These are phyloP conservation scores for Starmerella ratchasimensis DNA, from an alignment of 805 yeast species.

Conservation along the genomic window DNA sequence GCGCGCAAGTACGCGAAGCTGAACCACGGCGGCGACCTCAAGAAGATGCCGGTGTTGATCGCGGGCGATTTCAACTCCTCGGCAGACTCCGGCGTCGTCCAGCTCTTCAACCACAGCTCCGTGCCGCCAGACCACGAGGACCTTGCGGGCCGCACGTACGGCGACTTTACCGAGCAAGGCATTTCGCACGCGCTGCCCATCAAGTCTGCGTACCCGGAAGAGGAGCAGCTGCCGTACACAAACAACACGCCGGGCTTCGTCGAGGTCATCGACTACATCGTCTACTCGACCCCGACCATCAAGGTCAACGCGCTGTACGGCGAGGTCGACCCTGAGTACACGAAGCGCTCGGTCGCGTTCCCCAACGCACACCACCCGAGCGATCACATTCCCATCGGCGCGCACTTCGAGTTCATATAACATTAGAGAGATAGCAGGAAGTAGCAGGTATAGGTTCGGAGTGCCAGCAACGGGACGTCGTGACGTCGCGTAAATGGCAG, in stretches of 20 bases:
- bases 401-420: constrained; percentile 52
- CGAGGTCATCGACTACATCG: constrained; percentile 85
- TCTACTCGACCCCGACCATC: constrained; percentile 77
- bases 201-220: constrained; percentile 68
- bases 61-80: constrained; percentile 96
- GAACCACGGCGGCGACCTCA: constrained; percentile 31
- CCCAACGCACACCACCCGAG: constrained; percentile 91
- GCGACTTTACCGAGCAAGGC: constrained; percentile 79
- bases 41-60: constrained; percentile 59
- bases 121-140: constrained; percentile 63
- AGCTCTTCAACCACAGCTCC: constrained; percentile 67
- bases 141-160: constrained; percentile 76
- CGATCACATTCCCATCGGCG: constrained; percentile 80
- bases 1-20: constrained; percentile 35
- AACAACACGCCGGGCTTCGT: constrained; percentile 89
- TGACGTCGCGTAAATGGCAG: too few relatives aligned
- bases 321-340: constrained; percentile 64
- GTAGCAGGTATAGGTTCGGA: too few relatives aligned
- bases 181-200: constrained; percentile 68
- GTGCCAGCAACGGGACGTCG: too few relatives aligned
- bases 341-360: constrained; percentile 68
- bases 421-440: background rate
- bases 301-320: constrained; percentile 80
- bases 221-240: constrained; percentile 88
- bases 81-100: constrained; percentile 79